Base-by-base conservation (phyloP, 1,284 basidiomycete species). In the Puccinia brachypodii region DNA sequence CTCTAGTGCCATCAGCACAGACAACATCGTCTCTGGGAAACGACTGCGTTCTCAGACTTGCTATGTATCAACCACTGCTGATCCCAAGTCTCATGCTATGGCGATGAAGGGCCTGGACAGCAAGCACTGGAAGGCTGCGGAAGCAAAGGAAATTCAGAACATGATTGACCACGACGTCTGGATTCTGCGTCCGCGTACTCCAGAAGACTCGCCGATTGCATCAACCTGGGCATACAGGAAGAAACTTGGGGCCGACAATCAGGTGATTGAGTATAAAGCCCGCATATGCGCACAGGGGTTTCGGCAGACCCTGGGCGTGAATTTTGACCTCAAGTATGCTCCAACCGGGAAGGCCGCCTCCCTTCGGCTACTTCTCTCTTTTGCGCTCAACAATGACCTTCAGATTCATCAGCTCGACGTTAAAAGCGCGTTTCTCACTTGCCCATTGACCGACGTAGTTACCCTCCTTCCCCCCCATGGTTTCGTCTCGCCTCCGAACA, bases 371-470 rank as follows among this genome's bases (percentile, higher is more conserved):
- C n/a, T n/a, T n/a, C 13, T 71, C 19, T 71, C 68, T 25, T 22
- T 42, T 47, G 68, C 68, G 4, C 13, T 50, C 68, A 44, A 9
- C 19, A 22, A 71, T 16, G 14, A 42, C 28, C 44, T 44, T 13
- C 33, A 71, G 4, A 44, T 73, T 14, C 71, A 73, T n/a, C 71
- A 73, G n/a, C 42, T 73, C 11, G 71, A 73, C 28, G 40, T 73
- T 4, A 3, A 31, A 19, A 73, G 71, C 33, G 71, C 71, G 1
- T 73, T 73, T 40, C 71, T 73, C 42, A 73, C 42, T 25, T 47
- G n/a, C 25, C 40, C 71, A 28, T 42, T 73, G 3, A 22, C 19
- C 2, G 71, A 73, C 22, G 11, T 13, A 19, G 66, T 68, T n/a
- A 40, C 22, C 2, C 31, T 68, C 14, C 22, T 68, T 14, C 62